These are phyloP conservation scores for Gautieria morchelliformis DNA, from an alignment of 768 basidiomycete species.

Conservation along the genomic window DNA sequence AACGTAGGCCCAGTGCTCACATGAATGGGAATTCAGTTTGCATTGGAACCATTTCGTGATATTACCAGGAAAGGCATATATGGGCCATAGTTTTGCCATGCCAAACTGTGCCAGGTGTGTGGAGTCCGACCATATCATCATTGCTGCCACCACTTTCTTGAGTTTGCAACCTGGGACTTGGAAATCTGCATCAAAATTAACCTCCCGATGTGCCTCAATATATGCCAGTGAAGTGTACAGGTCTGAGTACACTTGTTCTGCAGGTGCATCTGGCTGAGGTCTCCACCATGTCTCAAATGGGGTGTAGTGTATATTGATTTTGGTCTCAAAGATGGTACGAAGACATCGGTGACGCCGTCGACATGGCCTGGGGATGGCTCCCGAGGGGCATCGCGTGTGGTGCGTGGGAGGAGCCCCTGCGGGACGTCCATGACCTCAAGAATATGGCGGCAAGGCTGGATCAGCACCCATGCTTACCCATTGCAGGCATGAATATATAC, in stretches of 20 bases:
- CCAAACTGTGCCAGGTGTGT: constrained; percentile 31
- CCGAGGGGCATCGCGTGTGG: too few species aligned
- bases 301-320: constrained; percentile 18
- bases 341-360: too few species aligned
- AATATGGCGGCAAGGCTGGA: too few species aligned
- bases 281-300: constrained; percentile 21
- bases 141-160: constrained; percentile 14
- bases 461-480: too few species aligned
- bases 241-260: constrained; percentile 18
- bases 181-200: constrained; percentile 17
- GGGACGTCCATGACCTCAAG: too few species aligned
- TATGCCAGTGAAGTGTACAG: constrained; percentile 14
- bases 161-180: constrained; percentile 17
- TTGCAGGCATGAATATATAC: too few species aligned
- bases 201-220: constrained; percentile 19
- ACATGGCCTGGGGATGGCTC: too few species aligned
- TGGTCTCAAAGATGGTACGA: constrained; percentile 15
- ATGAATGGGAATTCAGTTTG: constrained; percentile 20
- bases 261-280: neutral
- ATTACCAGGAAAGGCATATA: constrained; percentile 28
- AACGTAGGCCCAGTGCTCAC: constrained; percentile 35
- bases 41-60: constrained; percentile 30
- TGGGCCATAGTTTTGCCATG: constrained; percentile 24
- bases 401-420: too few species aligned
- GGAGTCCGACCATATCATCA: constrained; percentile 26